Conservation (phyloP, 306 rosid species). For the Cicer arietinum region DNA sequence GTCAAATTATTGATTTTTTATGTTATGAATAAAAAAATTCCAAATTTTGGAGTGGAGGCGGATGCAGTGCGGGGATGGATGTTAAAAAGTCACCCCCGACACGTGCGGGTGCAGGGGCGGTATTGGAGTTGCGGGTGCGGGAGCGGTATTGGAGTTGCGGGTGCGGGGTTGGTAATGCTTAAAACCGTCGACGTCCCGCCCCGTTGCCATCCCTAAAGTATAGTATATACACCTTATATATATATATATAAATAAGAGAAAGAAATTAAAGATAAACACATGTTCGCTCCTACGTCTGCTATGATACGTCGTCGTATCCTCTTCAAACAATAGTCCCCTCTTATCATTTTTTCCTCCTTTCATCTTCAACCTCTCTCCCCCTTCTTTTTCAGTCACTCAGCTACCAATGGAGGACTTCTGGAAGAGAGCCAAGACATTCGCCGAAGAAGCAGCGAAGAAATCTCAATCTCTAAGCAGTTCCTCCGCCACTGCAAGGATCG, state of each 20-base stretch:
- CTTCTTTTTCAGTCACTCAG: slow-evolving; percentile 8
- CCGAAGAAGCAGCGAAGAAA: slow-evolving; percentile 93
- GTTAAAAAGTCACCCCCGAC: too few relatives aligned
- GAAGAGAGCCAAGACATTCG: slow-evolving; percentile 87
- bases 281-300: background rate
- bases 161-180: too few relatives aligned
- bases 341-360: background rate
- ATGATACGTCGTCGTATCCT: background rate
- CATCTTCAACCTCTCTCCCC: background rate
- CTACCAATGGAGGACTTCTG: slow-evolving; percentile 81
- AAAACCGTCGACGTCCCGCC: too few relatives aligned
- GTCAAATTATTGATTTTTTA: too few relatives aligned
- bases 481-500: slow-evolving; percentile 64
- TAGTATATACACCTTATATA: too few relatives aligned
- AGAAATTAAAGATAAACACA: background rate
- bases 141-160: too few relatives aligned
- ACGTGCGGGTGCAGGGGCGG: too few relatives aligned
- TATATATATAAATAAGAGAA: background rate
- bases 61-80: too few relatives aligned
- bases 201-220: too few relatives aligned
- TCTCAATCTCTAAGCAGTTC: slow-evolving; percentile 68
- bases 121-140: too few relatives aligned
- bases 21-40: too few relatives aligned
- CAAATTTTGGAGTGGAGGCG: too few relatives aligned
- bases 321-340: background rate